A percentile compares a stretch with the other conserved stretches of the same genome.
Conservation (phyloP, 2,329 filamentous ascomycete species). For the Fragosphaeria purpurea region DNA sequence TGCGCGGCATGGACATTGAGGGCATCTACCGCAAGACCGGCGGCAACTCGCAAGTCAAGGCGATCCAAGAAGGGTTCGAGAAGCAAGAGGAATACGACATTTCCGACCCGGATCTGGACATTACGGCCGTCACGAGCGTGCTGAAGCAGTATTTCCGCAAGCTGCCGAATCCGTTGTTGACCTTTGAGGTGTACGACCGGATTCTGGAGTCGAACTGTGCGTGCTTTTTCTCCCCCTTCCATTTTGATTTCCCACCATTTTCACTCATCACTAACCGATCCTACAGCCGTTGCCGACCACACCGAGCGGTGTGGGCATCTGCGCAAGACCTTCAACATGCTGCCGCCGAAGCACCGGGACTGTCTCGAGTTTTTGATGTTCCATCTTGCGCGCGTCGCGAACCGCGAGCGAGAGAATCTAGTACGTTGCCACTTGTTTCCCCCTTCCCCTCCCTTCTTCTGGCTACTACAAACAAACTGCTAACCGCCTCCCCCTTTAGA, state of each 20-base stretch:
- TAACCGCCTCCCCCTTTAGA: conserved; percentile 42
- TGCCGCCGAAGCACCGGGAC: conserved; percentile 77
- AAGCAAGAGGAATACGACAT: conserved; percentile 80
- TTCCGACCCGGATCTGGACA: conserved; percentile 85
- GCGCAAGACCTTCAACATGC: conserved; percentile 60
- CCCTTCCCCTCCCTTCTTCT: not conserved
- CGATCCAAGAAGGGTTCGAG: conserved; percentile 86
- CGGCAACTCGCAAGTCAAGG: conserved; percentile 80
- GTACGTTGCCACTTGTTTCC: conserved; percentile 36
- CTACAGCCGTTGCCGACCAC: conserved; percentile 55
- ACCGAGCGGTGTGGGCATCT: conserved; percentile 62
- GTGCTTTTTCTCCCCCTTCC: conserved; percentile 24
- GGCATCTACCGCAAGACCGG: conserved; percentile 98
- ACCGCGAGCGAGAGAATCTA: conserved; percentile 73
- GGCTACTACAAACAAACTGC: not conserved
- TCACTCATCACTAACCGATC: conserved; percentile 14
- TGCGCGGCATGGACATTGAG: conserved; percentile 93
- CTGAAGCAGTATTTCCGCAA: conserved; percentile 97
- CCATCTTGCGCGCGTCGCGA: conserved; percentile 79
- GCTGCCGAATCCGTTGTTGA: conserved; percentile 78
- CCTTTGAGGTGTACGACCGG: conserved; percentile 83
- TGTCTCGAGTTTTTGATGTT: conserved; percentile 90
- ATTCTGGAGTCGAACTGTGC: conserved; percentile 71
- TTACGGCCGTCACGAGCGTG: conserved; percentile 89
- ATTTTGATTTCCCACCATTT: not conserved